Evolutionary conservation across 495 filamentous ascomycete genomes (phyloP).

Genomic region (Podospora comata): DNA sequence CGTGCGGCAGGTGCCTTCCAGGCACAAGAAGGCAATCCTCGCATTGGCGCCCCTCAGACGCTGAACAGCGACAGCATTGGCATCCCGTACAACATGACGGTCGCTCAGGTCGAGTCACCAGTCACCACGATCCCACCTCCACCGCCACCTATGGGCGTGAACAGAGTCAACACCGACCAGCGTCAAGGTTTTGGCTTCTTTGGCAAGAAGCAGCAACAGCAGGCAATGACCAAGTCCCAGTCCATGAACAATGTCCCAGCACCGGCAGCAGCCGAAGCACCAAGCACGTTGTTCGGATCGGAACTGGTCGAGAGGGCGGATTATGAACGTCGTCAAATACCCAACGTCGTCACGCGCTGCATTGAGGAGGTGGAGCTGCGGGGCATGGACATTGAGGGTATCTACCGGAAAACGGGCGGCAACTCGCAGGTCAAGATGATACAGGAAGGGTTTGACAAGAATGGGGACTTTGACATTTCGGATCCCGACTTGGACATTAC

Average conservation of each 20-base stretch:
- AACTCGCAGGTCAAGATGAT: constrained; percentile 81
- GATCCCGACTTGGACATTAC: constrained; percentile 94
- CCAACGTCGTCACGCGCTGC: constrained; percentile 85
- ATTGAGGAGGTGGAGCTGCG: constrained; percentile 96
- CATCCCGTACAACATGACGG: constrained; percentile 60
- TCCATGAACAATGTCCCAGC: constrained; percentile 52
- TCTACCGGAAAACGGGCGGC: constrained; percentile 96
- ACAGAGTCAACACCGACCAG: constrained; percentile 44
- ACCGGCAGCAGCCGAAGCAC: constrained; percentile 53
- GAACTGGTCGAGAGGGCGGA: constrained; percentile 84
- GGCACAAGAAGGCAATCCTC: constrained; percentile 38
- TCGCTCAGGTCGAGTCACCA: constrained; percentile 47
- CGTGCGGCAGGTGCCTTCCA: constrained; percentile 64
- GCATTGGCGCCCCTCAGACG: constrained; percentile 51
- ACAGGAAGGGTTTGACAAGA: constrained; percentile 84
- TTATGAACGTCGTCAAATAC: constrained; percentile 84
- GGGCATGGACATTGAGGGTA: constrained; percentile 97
- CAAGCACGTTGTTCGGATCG: constrained; percentile 77
- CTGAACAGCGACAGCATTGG: constrained; percentile 55
- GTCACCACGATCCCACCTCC: constrained; percentile 20
- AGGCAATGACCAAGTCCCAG: constrained; percentile 45
- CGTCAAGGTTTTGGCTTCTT: constrained; percentile 78
- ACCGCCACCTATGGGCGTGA: constrained; percentile 23
- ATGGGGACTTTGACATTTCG: constrained; percentile 81
- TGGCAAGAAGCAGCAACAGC: constrained; percentile 42